Percentiles rank a stretch among this genome's conserved stretches.
These are phyloP conservation scores for Ophiosphaerella korrae DNA, from an alignment of 2,329 filamentous ascomycete genomes.

Conservation along the genomic window DNA sequence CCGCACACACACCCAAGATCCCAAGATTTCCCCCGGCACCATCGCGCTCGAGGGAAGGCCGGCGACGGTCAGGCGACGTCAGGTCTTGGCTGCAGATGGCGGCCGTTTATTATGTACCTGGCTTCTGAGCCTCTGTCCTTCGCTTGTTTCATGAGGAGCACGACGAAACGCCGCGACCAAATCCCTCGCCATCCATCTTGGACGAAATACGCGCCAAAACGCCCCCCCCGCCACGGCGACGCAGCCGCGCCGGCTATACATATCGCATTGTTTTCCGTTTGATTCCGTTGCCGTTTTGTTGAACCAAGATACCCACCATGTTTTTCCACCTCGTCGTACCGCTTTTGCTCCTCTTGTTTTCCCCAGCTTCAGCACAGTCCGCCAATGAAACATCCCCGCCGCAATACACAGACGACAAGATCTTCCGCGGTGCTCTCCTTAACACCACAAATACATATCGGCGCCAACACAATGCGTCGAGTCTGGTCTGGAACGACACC, in stretches of 20 bases:
- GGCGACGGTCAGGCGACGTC: not conserved
- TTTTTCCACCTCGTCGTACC: not conserved
- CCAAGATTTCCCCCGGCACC: not conserved
- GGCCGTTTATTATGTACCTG: too few species aligned
- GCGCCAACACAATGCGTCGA: constrained; percentile 2
- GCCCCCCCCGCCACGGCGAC: not conserved
- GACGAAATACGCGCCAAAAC: not conserved
- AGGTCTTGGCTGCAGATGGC: not conserved
- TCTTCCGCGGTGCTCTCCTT: constrained; percentile 60
- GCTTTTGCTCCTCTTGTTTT: not conserved
- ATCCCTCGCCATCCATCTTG: not conserved
- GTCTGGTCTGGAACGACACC: constrained; percentile 67
- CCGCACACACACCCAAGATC: not conserved
- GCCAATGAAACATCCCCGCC: not conserved
- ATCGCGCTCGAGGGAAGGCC: not conserved
- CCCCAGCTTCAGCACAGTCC: not conserved
- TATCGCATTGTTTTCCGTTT: too few species aligned
- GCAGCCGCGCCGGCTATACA: too few species aligned
- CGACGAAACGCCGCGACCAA: not conserved
- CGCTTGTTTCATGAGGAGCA: not conserved
- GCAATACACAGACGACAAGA: constrained; percentile 13
- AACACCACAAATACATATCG: constrained; percentile 70
- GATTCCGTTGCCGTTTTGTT: too few species aligned
- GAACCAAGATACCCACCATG: not conserved
- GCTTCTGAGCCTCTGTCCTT: not conserved